Evolutionary conservation across 1,284 basidiomycete species (phyloP), one percentile per base, ranked within the genome.

Genomic region (Macrocybe sp.): DNA sequence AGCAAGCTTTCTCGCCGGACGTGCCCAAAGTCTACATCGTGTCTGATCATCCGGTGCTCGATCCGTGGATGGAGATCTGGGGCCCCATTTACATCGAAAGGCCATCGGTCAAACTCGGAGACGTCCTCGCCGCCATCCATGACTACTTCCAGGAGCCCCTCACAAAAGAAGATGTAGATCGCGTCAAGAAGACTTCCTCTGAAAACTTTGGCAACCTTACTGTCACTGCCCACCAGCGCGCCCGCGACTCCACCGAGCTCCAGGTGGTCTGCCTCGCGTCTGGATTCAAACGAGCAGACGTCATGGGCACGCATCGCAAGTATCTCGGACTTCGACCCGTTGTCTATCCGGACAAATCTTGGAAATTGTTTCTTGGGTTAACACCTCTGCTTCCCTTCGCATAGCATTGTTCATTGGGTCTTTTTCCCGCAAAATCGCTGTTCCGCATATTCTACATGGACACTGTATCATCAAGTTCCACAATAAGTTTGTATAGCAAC

Each of bases 261-360:
- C 41, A 41, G 37, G 55, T 49, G 11, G 55, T 63, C 28, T 53
- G 57, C 31, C 47, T 53, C 30, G 46, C 48, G 32, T 38, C 50
- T 30, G 62, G 62, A 8, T 67, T 59, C 39, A 59, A 41, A 48
- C 58, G 67, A 32, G 59, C 63, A 14, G 72, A 74, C 54, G 60
- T 65, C 32, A 45, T 72, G 22, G 72, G 72, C 4, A 52, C 53
- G 4, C 61, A 63, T 52, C 60, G 72, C 42, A 60, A 59, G 38
- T 74, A 69, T 49, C 61, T 65, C 45, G 70, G 72, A 7, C 54
- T 72, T 41, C 57, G 68, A 41, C 60, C 65, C 3, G 58, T 64
- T 0, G 55, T 69, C 11, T 60, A 62, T 48, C 57, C 55, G 10
- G 64, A 71, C 51, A 51, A 62, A n/a, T 62, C 64, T 7, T 70